A percentile compares a stretch with the other conserved stretches of the same genome.
These are phyloP conservation scores for Verticillium nonalfalfae DNA, from an alignment of 2,329 filamentous ascomycete genomes.

Conservation along the genomic window DNA sequence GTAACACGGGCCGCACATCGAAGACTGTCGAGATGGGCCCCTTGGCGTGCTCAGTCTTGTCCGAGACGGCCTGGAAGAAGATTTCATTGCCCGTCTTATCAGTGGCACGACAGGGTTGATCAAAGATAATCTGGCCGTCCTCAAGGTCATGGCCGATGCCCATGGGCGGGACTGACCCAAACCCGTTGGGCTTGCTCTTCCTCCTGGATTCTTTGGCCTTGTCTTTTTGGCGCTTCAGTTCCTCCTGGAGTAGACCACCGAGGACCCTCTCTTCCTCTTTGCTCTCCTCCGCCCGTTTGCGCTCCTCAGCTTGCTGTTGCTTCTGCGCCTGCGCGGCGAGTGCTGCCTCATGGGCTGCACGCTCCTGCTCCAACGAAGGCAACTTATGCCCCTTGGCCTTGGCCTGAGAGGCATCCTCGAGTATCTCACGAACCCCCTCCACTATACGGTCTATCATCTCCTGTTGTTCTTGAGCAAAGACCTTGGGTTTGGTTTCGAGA, in stretches of 20 bases:
- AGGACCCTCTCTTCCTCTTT: constrained; percentile 66
- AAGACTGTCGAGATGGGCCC: constrained; percentile 64
- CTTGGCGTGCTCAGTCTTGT: constrained; percentile 58
- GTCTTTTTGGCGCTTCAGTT: constrained; percentile 61
- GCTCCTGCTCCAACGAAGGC: constrained; percentile 83
- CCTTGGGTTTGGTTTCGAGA: constrained; percentile 50
- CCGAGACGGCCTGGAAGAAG: constrained; percentile 64
- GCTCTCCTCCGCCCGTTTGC: constrained; percentile 47
- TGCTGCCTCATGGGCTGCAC: constrained; percentile 73
- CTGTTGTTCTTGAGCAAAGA: constrained; percentile 45
- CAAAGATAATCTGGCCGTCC: constrained; percentile 50
- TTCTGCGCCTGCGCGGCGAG: constrained; percentile 55
- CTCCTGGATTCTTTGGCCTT: constrained; percentile 59
- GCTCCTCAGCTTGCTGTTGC: constrained; percentile 45
- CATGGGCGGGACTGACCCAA: constrained; percentile 24
- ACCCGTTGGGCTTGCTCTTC: constrained; percentile 44
- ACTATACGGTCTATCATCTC: constrained; percentile 62
- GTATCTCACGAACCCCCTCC: constrained; percentile 62
- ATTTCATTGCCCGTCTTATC: constrained; percentile 58
- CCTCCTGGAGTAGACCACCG: constrained; percentile 65
- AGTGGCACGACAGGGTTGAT: constrained; percentile 57
- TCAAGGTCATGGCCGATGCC: constrained; percentile 23
- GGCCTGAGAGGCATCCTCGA: constrained; percentile 79
- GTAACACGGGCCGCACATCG: constrained; percentile 63
- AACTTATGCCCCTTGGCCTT: constrained; percentile 70